Evolutionary conservation across 306 rosid genomes (phyloP).

Genomic region (Castanospermum australe): DNA sequence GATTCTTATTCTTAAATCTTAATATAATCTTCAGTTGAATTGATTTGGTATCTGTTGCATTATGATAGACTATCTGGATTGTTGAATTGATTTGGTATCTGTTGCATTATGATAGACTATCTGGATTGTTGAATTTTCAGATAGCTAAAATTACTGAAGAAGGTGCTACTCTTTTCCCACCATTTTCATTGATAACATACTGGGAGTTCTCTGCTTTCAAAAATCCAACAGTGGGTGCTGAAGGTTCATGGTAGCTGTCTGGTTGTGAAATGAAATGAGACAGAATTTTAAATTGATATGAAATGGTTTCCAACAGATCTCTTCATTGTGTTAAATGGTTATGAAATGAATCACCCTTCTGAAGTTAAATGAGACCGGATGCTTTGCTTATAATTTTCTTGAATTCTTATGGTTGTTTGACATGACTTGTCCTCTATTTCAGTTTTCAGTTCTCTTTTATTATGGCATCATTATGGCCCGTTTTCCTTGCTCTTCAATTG

Average conservation of each 20-base stretch:
- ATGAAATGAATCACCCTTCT: slow-evolving; percentile 6
- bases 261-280: background rate
- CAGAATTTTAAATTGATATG: slow-evolving; percentile 16
- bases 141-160: slow-evolving; percentile 79
- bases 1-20: slow-evolving; percentile 20
- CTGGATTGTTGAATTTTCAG: slow-evolving; percentile 47
- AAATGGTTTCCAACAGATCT: background rate
- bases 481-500: background rate
- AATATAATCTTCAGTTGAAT: slow-evolving; percentile 2
- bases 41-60: background rate
- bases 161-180: slow-evolving; percentile 64
- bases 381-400: background rate
- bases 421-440: slow-evolving; percentile 18
- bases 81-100: slow-evolving; percentile 8
- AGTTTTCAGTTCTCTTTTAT: background rate
- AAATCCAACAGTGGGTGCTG: slow-evolving; percentile 81
- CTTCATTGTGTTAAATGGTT: background rate
- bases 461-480: background rate
- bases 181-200: slow-evolving; percentile 80
- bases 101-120: background rate
- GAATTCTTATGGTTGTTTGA: background rate
- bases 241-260: slow-evolving; percentile 78
- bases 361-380: slow-evolving; percentile 1
- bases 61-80: background rate
- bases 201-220: slow-evolving; percentile 80